phyloP scores from a whole-genome alignment of 371 early-diverging fungal species.

The Apophysomyces trapeziformis region DNA sequence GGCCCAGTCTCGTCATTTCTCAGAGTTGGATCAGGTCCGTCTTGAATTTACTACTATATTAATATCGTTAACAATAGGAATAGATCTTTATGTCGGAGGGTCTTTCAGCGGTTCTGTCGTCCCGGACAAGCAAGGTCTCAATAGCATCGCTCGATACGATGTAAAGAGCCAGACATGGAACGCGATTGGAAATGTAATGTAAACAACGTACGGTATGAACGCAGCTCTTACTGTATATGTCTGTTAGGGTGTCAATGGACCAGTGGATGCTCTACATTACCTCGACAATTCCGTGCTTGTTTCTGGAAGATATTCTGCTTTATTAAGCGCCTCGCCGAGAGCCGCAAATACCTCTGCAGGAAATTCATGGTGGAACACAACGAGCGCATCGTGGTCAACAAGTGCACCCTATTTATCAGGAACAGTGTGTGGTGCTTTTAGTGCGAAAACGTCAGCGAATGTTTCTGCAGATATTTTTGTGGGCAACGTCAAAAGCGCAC shows the following conservation, averaged over 20 bases:
- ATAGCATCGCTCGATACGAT: conserved; percentile 33
- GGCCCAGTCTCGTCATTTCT: conserved; percentile 28
- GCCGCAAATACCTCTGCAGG: conserved; percentile 20
- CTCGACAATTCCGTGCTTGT: conserved; percentile 23
- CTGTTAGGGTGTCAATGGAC: conserved; percentile 43
- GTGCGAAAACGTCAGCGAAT: neutral
- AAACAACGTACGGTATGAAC: neutral
- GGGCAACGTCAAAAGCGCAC: conserved; percentile 46
- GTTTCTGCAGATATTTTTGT: conserved; percentile 23
- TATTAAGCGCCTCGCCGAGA: conserved; percentile 8
- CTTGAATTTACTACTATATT: too few relatives aligned
- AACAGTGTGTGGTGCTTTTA: conserved; percentile 18
- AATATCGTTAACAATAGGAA: neutral
- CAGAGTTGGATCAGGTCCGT: conserved; percentile 19
- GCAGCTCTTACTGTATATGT: conserved; percentile 3
- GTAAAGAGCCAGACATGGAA: conserved; percentile 25
- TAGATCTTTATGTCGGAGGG: conserved; percentile 46
- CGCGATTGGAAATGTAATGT: conserved; percentile 18
- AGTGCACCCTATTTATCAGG: conserved; percentile 37
- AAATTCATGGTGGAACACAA: conserved; percentile 39
- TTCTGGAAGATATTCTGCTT: conserved; percentile 36
- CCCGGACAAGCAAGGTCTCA: conserved; percentile 12
- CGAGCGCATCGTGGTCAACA: conserved; percentile 18
- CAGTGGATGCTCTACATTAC: conserved; percentile 24
- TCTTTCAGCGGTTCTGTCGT: conserved; percentile 25